Base-by-base conservation (phyloP, 352 stramenopile species). In the Phytophthora pini region DNA sequence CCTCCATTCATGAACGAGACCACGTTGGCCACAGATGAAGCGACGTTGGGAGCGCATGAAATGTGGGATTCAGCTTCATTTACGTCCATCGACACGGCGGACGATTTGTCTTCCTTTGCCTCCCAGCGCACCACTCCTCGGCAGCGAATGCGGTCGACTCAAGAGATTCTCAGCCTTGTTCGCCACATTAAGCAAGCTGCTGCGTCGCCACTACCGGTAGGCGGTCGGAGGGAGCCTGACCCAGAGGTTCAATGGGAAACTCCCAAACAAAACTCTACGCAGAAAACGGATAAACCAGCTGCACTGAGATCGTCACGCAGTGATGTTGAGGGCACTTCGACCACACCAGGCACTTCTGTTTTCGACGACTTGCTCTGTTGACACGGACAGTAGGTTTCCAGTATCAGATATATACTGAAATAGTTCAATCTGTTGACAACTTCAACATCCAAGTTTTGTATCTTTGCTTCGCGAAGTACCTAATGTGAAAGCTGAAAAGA, bases 41-140 rank as follows among this genome's bases (percentile, higher is more conserved):
- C 75, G 15, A 82, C 76, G 39, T 70, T 73, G 47, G 48, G 61
- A 20, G 58, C 58, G 3, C 64, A 62, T 12, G 51, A 75, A 46
- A 78, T 76, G 67, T 84, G 77, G 79, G 72, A 81, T 57, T 65
- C 56, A 2, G 59, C 64, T 6, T 82, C 77, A 17, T 69, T 74
- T 38, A 76, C 70, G 12, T 80, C 68, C 17, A 57, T 65, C 9
- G 74, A 81, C 50, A 72, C 77, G 4, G 49, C 64, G 15, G 67
- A 80, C 29, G 60, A 65, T 15, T 39, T 71, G 12, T 65, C 61
- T 1, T 53, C 57, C 0, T 54, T 58, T 39, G 52, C 29, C 5
- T 64, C 50, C 6, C 54, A 61, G 10, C 53, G 56, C 17, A 64
- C 44, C 2, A 71, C 65, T 29, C 65, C 59, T 13, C 62, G 56